A percentile compares a stretch with the other conserved stretches of the same genome.
These are phyloP conservation scores for Daldinia grandis DNA, from an alignment of 495 filamentous ascomycete genomes.

Conservation along the genomic window DNA sequence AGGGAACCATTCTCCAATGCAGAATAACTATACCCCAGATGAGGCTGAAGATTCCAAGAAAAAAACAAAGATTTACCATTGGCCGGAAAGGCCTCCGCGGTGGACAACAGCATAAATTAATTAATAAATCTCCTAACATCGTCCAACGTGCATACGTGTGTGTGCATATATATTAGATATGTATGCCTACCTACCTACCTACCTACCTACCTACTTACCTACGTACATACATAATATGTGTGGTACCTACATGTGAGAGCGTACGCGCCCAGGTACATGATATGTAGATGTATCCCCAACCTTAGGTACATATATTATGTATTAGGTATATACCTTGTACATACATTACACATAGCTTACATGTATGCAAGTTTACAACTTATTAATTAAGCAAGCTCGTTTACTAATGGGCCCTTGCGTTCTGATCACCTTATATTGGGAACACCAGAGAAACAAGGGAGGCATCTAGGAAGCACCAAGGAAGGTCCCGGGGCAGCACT, in stretches of 20 bases:
- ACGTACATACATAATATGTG: not conserved
- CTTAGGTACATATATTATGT: no score
- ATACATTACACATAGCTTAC: not conserved
- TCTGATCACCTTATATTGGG: not conserved
- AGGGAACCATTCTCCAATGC: conserved; percentile 9
- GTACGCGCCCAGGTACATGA: no score
- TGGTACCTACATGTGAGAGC: not conserved
- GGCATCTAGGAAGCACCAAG: not conserved
- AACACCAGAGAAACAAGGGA: not conserved
- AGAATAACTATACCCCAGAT: conserved; percentile 22
- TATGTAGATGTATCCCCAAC: not conserved
- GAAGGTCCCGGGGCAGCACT: conserved; percentile 11
- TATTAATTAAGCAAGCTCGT: not conserved
- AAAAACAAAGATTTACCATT: conserved; percentile 3
- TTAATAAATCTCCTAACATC: conserved; percentile 11
- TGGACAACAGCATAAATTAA: conserved; percentile 16
- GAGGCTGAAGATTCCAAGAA: conserved; percentile 33
- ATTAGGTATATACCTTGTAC: no score
- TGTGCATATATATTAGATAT: not conserved
- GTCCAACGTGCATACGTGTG: not conserved
- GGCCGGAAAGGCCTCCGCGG: conserved; percentile 23
- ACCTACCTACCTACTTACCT: no score
- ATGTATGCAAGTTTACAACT: not conserved
- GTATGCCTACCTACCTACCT: conserved; percentile 4
- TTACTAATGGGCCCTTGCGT: not conserved